Percentiles rank a stretch among this genome's conserved stretches.
These are phyloP conservation scores for Neohortaea acidophila DNA, from an alignment of 495 filamentous ascomycete species.

Conservation along the genomic window DNA sequence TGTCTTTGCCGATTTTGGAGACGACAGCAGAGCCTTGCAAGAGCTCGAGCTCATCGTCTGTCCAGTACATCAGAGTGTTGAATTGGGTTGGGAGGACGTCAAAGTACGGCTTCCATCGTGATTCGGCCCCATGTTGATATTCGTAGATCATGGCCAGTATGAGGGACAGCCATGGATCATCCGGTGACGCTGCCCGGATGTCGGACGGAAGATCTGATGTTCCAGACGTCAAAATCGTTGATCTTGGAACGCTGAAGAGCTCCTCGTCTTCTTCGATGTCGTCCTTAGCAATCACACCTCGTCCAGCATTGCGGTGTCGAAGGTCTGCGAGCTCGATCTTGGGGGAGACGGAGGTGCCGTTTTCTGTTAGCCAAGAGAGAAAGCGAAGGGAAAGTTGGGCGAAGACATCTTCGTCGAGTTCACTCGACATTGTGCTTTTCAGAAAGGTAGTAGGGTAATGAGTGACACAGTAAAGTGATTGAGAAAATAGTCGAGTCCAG, in stretches of 20 bases:
- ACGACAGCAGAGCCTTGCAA: conserved; percentile 65
- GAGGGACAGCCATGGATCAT: conserved; percentile 43
- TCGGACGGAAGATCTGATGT: conserved; percentile 22
- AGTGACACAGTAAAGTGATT: no score
- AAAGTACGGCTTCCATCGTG: conserved; percentile 68
- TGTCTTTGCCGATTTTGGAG: conserved; percentile 59
- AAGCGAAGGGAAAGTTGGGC: conserved; percentile 36
- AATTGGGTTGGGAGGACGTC: conserved; percentile 63
- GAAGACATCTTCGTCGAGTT: no score
- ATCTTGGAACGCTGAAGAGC: conserved; percentile 48
- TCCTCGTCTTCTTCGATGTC: conserved; percentile 48
- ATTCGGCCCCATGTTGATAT: conserved; percentile 42
- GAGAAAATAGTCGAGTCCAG: no score
- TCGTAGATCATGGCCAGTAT: conserved; percentile 76
- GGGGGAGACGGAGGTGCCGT: conserved; percentile 37
- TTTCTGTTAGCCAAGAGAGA: conserved; percentile 38
- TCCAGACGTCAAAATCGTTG: conserved; percentile 33
- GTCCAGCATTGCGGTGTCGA: conserved; percentile 35
- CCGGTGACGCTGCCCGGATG: conserved; percentile 11
- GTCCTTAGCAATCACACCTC: conserved; percentile 45
- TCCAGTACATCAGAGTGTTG: conserved; percentile 88
- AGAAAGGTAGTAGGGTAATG: no score
- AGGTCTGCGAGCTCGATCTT: conserved; percentile 43
- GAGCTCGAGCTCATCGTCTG: conserved; percentile 47
- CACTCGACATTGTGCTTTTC: no score